Conservation (phyloP, 805 yeast genomes). For the Nakazawaea siamensis region DNA sequence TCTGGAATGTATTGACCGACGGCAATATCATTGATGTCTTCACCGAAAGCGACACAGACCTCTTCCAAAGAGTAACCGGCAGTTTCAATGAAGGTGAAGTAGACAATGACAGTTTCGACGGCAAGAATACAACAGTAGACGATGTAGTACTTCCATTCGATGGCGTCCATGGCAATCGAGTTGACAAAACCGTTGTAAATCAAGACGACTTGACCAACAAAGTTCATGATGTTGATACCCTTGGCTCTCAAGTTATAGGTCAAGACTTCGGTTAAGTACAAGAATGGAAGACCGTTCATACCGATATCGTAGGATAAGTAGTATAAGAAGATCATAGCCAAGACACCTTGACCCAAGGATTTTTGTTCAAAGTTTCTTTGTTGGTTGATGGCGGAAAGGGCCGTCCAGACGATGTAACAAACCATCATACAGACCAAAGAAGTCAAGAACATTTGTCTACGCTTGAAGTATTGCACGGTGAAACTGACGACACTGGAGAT, state of each 20-base stretch:
- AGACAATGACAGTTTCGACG: slow-evolving; percentile 23
- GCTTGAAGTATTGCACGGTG: slow-evolving; percentile 22
- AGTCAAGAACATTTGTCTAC: slow-evolving; percentile 28
- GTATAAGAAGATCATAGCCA: slow-evolving; percentile 43
- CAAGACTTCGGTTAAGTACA: slow-evolving; percentile 34
- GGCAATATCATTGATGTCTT: slow-evolving; percentile 8
- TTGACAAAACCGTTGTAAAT: slow-evolving; percentile 18
- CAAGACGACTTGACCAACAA: slow-evolving; percentile 12
- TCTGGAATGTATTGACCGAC: neutral
- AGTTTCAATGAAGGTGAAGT: slow-evolving; percentile 27
- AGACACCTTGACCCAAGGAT: slow-evolving; percentile 34
- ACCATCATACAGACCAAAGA: slow-evolving; percentile 28
- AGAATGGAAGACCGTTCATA: slow-evolving; percentile 34
- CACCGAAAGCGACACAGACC: slow-evolving; percentile 18
- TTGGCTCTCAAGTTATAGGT: slow-evolving; percentile 24
- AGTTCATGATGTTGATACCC: slow-evolving; percentile 13
- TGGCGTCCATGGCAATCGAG: slow-evolving; percentile 28
- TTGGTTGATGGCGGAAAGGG: slow-evolving; percentile 37
- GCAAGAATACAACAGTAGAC: slow-evolving; percentile 23
- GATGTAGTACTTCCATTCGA: slow-evolving; percentile 29
- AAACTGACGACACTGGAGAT: slow-evolving; percentile 22
- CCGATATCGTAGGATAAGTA: slow-evolving; percentile 33
- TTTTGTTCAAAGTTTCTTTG: slow-evolving; percentile 30
- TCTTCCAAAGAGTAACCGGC: slow-evolving; percentile 31
- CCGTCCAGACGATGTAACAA: slow-evolving; percentile 34